Base-by-base conservation (phyloP, 345 rosid species). In the Physaria fendleri region DNA sequence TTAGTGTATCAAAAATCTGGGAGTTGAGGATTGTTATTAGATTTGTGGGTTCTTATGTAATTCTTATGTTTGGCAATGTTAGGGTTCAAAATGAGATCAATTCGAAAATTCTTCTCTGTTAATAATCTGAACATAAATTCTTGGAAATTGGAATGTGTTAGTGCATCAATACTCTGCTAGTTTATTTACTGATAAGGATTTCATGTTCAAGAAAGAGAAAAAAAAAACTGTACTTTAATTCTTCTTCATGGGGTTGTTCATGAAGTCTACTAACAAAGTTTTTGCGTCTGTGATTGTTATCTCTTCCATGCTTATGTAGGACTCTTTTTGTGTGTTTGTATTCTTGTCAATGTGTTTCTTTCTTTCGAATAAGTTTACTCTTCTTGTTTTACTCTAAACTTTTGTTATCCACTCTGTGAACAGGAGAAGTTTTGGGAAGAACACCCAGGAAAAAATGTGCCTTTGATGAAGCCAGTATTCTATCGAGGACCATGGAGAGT, bases 341-440 rank as follows among this genome's bases (percentile, higher is more conserved):
- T 28, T 55, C n/a, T 45, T 25, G 38, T 34, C 52, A 12, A 0
- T 49, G 21, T 28, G 43, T 51, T 20, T 35, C 6, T 45, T 17
- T 24, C 25, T 17, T 52, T 37, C 37, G 40, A 50, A 20, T 28
- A 45, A 45, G 24, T 62, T 32, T 30, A 5, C 23, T 24, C 13
- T 45, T 62, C 51, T 56, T 60, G 37, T 35, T 62, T 8, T 34
- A 9, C 40, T 48, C 22, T 30, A 3, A 30, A 13, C 56, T 51
- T 35, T 50, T 33, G 39, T 42, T 34, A 28, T 64, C 5, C 22
- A 35, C 35, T 64, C 37, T 69, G 27, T 68, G 3, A 40, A 67
- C 83, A 87, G 95, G 98, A 85, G 76, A 85, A 79, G 39, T 88
- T 82, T 77, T 91, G 95, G 96, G 95, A 88, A 77, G 98, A 84